These are phyloP conservation scores for Calocera cornea DNA, from an alignment of 768 basidiomycete species.

Conservation along the genomic window DNA sequence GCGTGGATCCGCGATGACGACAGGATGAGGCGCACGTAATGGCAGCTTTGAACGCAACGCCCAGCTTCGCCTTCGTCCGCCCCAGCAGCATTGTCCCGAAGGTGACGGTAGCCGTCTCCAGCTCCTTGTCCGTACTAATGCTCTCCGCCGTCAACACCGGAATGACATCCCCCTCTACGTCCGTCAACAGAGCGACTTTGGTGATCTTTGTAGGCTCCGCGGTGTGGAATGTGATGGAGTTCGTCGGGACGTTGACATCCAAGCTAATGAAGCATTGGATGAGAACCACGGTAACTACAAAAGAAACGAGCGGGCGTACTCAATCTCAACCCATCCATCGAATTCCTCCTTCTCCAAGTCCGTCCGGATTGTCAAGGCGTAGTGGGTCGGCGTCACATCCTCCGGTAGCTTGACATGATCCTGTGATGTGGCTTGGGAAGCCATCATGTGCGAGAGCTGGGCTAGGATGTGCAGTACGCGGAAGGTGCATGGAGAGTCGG, in stretches of 20 bases:
- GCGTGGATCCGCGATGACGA: background rate
- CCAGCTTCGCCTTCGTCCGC: constrained; percentile 56
- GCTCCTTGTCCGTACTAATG: constrained; percentile 35
- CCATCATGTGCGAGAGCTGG: too few species aligned
- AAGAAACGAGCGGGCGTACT: constrained; percentile 30
- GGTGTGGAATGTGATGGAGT: constrained; percentile 52
- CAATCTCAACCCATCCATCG: constrained; percentile 59
- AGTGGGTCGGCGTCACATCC: constrained; percentile 21
- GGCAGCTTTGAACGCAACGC: constrained; percentile 36
- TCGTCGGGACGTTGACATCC: constrained; percentile 47
- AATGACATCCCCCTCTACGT: constrained; percentile 35
- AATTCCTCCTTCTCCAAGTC: constrained; percentile 65
- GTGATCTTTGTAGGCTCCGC: constrained; percentile 39
- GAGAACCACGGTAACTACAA: background rate
- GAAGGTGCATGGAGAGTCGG: too few species aligned
- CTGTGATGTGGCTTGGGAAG: too few species aligned
- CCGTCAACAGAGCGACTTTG: constrained; percentile 44
- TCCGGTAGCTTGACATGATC: constrained; percentile 10
- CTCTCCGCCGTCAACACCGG: constrained; percentile 30
- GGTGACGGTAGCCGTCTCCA: constrained; percentile 51
- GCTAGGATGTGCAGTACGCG: too few species aligned
- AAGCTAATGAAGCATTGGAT: constrained; percentile 32
- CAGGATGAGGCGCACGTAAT: constrained; percentile 30
- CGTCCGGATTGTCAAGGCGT: constrained; percentile 28
- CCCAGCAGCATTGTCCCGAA: constrained; percentile 48